Evolutionary conservation across 2,329 filamentous ascomycete species (phyloP).

Genomic region (Fusarium sp.): DNA sequence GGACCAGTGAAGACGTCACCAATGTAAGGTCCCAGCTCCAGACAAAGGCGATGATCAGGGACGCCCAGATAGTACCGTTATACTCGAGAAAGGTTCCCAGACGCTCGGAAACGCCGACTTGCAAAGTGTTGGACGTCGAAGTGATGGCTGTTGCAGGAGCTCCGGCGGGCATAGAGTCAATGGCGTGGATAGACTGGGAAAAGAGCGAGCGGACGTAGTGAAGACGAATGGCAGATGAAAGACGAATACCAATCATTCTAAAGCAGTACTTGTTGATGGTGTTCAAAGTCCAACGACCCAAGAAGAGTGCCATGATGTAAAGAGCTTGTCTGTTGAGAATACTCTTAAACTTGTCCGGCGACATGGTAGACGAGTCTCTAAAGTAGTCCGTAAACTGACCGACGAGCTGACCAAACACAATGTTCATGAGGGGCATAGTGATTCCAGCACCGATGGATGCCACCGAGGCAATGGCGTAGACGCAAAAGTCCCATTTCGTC

Average conservation of each 20-base stretch:
- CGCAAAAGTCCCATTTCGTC: conserved; percentile 46
- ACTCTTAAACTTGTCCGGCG: conserved; percentile 10
- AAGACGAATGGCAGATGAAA: conserved; percentile 63
- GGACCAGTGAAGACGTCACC: conserved; percentile 60
- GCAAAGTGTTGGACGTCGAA: conserved; percentile 63
- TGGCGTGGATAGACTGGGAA: conserved; percentile 60
- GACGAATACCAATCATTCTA: conserved; percentile 61
- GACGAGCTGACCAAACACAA: conserved; percentile 51
- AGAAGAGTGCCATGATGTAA: conserved; percentile 42
- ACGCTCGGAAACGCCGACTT: conserved; percentile 66
- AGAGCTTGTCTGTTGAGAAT: conserved; percentile 39
- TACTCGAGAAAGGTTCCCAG: conserved; percentile 59
- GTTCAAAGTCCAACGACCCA: conserved; percentile 41
- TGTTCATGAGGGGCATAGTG: conserved; percentile 52
- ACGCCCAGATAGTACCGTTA: conserved; percentile 56
- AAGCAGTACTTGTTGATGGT: conserved; percentile 49
- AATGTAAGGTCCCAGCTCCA: conserved; percentile 66
- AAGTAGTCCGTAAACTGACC: conserved; percentile 46
- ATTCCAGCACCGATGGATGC: conserved; percentile 51
- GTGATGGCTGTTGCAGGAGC: conserved; percentile 66
- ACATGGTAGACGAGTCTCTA: conserved; percentile 31
- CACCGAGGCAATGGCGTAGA: conserved; percentile 44
- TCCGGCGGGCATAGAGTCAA: conserved; percentile 64
- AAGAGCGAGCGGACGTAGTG: conserved; percentile 64
- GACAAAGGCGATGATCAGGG: conserved; percentile 63